A percentile compares a stretch with the other conserved stretches of the same genome.
Evolutionary conservation across 2,329 filamentous ascomycete species (phyloP).

Genomic region (Knoxdaviesia proteae): DNA sequence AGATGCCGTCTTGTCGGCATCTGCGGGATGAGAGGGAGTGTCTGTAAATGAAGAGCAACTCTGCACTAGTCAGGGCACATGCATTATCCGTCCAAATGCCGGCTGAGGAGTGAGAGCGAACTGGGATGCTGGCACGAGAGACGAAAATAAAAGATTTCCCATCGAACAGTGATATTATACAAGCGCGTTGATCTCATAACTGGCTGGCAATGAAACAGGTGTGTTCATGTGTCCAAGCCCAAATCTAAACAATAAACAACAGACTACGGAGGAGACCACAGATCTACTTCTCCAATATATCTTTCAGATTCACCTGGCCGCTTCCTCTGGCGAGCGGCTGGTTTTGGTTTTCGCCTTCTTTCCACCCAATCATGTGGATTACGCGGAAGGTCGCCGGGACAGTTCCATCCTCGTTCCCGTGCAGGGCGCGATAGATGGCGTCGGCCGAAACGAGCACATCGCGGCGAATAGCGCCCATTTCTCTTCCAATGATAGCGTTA

Average conservation of each 20-base stretch:
- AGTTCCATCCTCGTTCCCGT: conserved; percentile 58
- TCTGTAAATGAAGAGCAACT: too few relatives aligned
- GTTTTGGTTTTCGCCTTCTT: conserved; percentile 57
- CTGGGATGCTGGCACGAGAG: background rate
- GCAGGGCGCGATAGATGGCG: conserved; percentile 69
- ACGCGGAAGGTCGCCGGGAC: conserved; percentile 83
- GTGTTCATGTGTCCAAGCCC: too few relatives aligned
- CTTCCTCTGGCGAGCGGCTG: conserved; percentile 68
- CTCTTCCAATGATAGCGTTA: conserved; percentile 71
- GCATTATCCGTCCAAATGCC: background rate
- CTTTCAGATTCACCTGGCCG: conserved; percentile 73
- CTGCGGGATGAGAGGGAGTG: too few relatives aligned
- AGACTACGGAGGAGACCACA: background rate
- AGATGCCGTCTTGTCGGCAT: conserved; percentile 1
- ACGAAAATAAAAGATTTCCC: background rate
- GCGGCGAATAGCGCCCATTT: conserved; percentile 54
- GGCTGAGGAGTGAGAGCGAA: background rate
- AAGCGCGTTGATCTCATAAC: too few relatives aligned
- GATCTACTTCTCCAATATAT: conserved; percentile 29
- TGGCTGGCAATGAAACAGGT: too few relatives aligned
- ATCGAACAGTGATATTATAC: too few relatives aligned
- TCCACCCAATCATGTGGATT: conserved; percentile 99
- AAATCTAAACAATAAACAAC: too few relatives aligned
- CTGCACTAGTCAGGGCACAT: background rate
- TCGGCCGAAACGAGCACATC: conserved; percentile 79